Evolutionary conservation across 2,329 filamentous ascomycete genomes (phyloP), one percentile per base, ranked within the genome.

Genomic region (Fusarium sp.): DNA sequence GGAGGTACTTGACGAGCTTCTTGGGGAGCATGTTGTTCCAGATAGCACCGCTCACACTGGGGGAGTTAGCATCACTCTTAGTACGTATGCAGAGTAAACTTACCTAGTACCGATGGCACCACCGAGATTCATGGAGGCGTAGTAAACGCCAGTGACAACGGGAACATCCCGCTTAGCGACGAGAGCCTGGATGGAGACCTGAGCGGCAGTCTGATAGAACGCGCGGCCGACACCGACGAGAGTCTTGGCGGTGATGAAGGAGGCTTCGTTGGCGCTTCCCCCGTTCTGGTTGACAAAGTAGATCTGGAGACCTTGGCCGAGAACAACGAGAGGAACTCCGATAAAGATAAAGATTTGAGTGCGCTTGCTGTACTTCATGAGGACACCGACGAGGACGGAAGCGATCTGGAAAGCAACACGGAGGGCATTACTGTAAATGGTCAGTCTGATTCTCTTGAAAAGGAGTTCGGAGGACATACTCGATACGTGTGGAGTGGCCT

Each of bases 381-480:
- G 68, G 10, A 83, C 31, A 0, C 79, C 82, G 6, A 78, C 81
- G 2, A 84, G 66, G 3, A 84, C 79, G 1, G 81, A 80, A 0
- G 79, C 77, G 6, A 84, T 81, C 56, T 85, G 82, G 62, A 83
- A 84, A 10, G 83, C 78, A 3, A 85, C 79, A 4, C 79, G 75
- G 18, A 81, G 75, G 1, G 78, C 69, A 33, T 82, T 82, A 33
- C 79, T 81, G 27, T 1, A 0, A 1, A 45, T 14, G 0, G 29
- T 73, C 2, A 65, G 52, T 14, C 38, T 38, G 1, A 1, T 1
- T 36, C 6, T 25, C n/a, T 18, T n/a, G 7, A 16, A 9, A 7
- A 5, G 5, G 7, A 2, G 1, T 0, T 9, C 0, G 13, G 2
- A 7, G 0, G 0, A 6, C 57, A 20, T 75, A 81, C 80, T 82